Evolutionary conservation across 345 rosid genomes (phyloP).

Genomic region (Brassica napus): DNA sequence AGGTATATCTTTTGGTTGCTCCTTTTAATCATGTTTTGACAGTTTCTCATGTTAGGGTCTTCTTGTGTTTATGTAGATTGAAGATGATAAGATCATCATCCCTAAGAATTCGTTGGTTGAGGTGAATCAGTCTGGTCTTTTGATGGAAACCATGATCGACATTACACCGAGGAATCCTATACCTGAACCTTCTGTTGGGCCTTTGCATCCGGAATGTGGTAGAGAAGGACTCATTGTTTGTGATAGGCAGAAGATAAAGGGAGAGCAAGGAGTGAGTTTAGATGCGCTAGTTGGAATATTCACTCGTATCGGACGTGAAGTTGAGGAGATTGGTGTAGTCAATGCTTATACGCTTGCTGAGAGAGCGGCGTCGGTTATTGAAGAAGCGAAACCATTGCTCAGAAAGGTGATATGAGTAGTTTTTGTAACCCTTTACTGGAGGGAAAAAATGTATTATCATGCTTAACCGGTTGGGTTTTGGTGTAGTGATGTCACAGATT

Average conservation of each 20-base stretch:
- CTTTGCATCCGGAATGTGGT: constrained; percentile 71
- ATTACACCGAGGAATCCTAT: constrained; percentile 88
- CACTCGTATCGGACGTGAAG: constrained; percentile 84
- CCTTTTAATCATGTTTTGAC: constrained; percentile 6
- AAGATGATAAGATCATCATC: constrained; percentile 90
- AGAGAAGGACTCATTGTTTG: constrained; percentile 88
- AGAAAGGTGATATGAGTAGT: constrained; percentile 63
- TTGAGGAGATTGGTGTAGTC: constrained; percentile 79
- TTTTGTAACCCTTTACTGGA: constrained; percentile 19
- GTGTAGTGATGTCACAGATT: constrained; percentile 87
- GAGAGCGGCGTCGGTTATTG: constrained; percentile 74
- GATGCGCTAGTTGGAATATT: constrained; percentile 88
- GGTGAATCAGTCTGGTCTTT: constrained; percentile 98
- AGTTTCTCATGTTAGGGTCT: not conserved
- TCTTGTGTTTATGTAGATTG: constrained; percentile 52
- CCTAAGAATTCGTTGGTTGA: constrained; percentile 87
- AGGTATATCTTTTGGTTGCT: constrained; percentile 51
- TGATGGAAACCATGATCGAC: constrained; percentile 94
- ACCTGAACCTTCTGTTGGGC: constrained; percentile 79
- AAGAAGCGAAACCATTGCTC: constrained; percentile 89
- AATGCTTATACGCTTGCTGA: constrained; percentile 68
- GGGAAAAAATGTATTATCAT: constrained; percentile 42
- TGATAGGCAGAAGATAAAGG: constrained; percentile 86
- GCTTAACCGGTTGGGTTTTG: constrained; percentile 48
- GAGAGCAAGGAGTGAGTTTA: constrained; percentile 87